A percentile compares a stretch with the other conserved stretches of the same genome.
These are phyloP conservation scores for Hortiboletus flavorubellus DNA, from an alignment of 768 basidiomycete genomes.

Conservation along the genomic window DNA sequence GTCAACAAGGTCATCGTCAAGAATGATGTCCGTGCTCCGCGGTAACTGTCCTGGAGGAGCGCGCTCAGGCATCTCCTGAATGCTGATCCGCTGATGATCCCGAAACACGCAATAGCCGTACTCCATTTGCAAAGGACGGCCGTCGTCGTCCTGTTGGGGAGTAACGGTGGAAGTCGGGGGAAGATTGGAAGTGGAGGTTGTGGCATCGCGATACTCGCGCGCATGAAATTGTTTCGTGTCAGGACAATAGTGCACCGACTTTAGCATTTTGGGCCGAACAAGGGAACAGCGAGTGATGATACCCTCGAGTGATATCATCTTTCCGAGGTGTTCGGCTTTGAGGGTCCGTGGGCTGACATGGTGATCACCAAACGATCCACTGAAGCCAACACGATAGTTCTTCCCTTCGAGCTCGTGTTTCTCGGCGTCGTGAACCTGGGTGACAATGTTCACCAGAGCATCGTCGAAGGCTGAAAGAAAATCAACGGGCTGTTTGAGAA, in stretches of 20 bases:
- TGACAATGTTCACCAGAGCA: constrained; percentile 71
- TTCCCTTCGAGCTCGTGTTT: constrained; percentile 83
- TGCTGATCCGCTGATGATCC: constrained; percentile 96
- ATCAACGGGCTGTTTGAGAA: constrained; percentile 84
- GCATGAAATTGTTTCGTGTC: constrained; percentile 80
- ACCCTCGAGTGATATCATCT: constrained; percentile 96
- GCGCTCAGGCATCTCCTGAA: constrained; percentile 99
- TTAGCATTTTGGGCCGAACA: constrained; percentile 97
- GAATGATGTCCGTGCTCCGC: constrained; percentile 90
- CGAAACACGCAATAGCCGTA: constrained; percentile 89
- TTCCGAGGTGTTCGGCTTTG: constrained; percentile 82
- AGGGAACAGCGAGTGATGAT: constrained; percentile 98
- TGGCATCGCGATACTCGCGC: constrained; percentile 90
- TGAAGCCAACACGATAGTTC: constrained; percentile 84
- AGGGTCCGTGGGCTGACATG: constrained; percentile 95
- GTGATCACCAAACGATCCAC: constrained; percentile 97
- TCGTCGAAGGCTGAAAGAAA: constrained; percentile 88
- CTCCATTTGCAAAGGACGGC: constrained; percentile 83
- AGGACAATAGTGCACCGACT: constrained; percentile 94
- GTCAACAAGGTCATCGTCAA: constrained; percentile 97
- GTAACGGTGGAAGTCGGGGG: constrained; percentile 85
- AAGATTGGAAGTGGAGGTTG: constrained; percentile 78
- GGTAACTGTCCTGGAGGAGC: constrained; percentile 97
- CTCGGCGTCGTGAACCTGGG: constrained; percentile 68
- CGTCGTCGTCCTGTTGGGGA: constrained; percentile 91